Evolutionary conservation across 1,284 basidiomycete species (phyloP).

Genomic region (Albatrellus sp.): DNA sequence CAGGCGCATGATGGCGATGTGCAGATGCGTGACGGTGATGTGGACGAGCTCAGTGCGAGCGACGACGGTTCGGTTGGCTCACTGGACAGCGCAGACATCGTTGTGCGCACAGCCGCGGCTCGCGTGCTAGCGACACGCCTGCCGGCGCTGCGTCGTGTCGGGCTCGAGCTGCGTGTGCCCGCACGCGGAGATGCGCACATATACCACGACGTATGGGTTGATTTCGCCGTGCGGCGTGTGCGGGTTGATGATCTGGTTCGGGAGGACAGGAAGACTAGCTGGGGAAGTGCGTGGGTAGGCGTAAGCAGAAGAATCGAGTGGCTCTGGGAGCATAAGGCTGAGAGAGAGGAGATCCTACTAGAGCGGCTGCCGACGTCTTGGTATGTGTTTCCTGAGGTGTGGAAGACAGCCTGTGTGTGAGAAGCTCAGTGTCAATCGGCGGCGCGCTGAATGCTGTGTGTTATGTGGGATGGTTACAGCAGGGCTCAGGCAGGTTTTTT

Average conservation of each 20-base stretch:
- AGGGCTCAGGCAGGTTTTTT: too few species aligned
- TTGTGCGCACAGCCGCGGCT: neutral
- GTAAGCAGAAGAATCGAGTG: neutral
- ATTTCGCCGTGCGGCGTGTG: neutral
- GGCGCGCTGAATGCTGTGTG: too few species aligned
- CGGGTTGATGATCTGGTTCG: neutral
- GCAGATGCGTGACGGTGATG: too few species aligned
- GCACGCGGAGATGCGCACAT: conserved; percentile 1
- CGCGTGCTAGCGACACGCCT: neutral
- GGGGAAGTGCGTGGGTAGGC: neutral
- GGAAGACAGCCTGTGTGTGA: neutral
- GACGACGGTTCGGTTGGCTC: neutral
- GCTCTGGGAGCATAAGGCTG: too few species aligned
- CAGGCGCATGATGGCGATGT: too few species aligned
- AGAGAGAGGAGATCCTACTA: neutral
- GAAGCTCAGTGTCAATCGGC: too few species aligned
- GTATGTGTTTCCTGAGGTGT: conserved; percentile 1
- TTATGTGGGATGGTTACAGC: too few species aligned
- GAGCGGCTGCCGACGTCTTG: neutral
- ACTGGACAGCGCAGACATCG: neutral
- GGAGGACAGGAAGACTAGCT: neutral
- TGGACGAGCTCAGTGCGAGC: too few species aligned
- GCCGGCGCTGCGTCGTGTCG: conserved; percentile 1
- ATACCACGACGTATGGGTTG: conserved; percentile 3
- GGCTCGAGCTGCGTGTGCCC: conserved; percentile 1